Conservation (phyloP, 2,329 filamentous ascomycete genomes). For the Tolypocladium album region DNA sequence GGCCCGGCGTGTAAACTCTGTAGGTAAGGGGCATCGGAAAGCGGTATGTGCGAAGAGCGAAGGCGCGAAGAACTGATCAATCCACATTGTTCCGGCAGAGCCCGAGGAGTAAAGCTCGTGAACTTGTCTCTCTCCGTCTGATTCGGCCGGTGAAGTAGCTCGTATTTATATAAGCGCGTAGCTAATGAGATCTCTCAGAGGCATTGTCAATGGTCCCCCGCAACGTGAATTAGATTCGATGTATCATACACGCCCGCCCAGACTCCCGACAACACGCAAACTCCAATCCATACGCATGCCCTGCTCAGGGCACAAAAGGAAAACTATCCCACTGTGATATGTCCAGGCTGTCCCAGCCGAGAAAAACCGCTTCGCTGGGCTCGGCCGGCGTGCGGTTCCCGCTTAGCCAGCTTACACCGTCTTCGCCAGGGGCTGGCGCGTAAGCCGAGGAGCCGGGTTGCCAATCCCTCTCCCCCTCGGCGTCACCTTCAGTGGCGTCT, state of each 20-base stretch:
- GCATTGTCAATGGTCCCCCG: background rate
- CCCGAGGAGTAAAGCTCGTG: background rate
- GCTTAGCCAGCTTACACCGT: conserved; percentile 4
- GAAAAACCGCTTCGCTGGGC: conserved; percentile 7
- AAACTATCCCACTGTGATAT: conserved; percentile 22
- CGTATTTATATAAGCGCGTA: no score
- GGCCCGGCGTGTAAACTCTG: background rate
- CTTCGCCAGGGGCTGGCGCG: background rate
- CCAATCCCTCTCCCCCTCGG: background rate
- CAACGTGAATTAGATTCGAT: background rate
- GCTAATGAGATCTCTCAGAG: background rate
- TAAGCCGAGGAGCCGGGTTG: background rate
- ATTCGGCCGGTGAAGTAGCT: no score
- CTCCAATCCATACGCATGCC: background rate
- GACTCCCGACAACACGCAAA: background rate
- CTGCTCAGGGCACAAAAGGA: conserved; percentile 8
- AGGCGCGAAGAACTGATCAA: no score
- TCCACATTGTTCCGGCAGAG: background rate
- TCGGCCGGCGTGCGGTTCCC: conserved; percentile 2
- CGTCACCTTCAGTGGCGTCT: background rate
- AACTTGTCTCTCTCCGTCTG: background rate
- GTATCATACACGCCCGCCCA: background rate
- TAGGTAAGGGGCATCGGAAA: background rate
- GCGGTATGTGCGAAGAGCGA: background rate
- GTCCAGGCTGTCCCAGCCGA: conserved; percentile 18